A percentile compares a stretch with the other conserved stretches of the same genome.
Conservation (phyloP, 192 early-diverging fungal genomes). For the Linnemannia hyalina region DNA sequence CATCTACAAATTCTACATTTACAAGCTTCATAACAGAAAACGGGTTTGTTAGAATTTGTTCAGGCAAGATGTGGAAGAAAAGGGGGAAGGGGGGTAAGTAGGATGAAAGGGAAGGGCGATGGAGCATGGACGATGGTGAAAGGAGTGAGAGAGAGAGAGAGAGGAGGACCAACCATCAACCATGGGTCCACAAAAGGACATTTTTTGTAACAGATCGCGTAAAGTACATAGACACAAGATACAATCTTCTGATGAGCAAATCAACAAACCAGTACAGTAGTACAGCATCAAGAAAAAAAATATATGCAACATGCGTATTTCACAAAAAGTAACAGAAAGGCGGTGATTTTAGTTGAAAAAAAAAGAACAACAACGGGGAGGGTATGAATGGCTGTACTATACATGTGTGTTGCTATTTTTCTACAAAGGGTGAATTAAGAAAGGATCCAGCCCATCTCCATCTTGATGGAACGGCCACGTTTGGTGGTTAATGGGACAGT, state of each 20-base stretch:
- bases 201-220: neutral
- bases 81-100: too few species aligned
- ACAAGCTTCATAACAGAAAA: too few species aligned
- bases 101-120: too few species aligned
- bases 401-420: neutral
- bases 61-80: too few species aligned
- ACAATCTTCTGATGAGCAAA: neutral
- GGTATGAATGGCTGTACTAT: neutral
- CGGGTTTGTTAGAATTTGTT: too few species aligned
- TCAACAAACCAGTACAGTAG: neutral
- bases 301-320: neutral
- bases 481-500: slow-evolving; percentile 41
- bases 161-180: too few species aligned
- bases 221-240: neutral
- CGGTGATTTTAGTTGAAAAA: neutral
- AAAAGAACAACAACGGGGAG: neutral
- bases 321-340: neutral
- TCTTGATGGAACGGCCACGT: slow-evolving; percentile 50
- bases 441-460: slow-evolving; percentile 57
- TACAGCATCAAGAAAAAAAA: neutral
- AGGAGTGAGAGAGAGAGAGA: too few species aligned
- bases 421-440: slow-evolving; percentile 15
- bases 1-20: too few species aligned
- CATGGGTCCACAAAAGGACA: neutral
- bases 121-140: too few species aligned